phyloP scores from a whole-genome alignment of 768 basidiomycete genomes.

The Lactarius evosmus region DNA sequence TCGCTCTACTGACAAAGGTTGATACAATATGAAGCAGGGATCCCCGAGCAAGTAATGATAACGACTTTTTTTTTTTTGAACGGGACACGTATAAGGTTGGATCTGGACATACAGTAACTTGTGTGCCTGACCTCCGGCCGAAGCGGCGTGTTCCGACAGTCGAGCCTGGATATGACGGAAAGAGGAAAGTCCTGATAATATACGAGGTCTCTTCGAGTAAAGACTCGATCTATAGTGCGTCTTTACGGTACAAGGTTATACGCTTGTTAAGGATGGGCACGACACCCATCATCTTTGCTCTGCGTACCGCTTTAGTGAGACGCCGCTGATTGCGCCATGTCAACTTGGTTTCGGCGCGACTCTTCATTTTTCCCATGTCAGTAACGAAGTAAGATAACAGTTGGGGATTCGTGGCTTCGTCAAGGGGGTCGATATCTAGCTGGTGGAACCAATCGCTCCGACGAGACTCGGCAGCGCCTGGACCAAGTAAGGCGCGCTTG shows the following conservation, averaged over 20 bases:
- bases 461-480: constrained; percentile 51
- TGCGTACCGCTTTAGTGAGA: constrained; percentile 78
- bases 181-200: neutral
- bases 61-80: neutral
- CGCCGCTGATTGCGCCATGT: constrained; percentile 77
- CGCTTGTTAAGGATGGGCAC: constrained; percentile 46
- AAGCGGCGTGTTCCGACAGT: neutral
- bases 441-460: constrained; percentile 67
- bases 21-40: neutral
- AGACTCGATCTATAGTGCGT: constrained; percentile 1
- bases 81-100: constrained; percentile 12
- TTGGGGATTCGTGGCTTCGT: constrained; percentile 57
- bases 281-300: constrained; percentile 90
- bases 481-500: constrained; percentile 49
- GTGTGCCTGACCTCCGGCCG: constrained; percentile 10
- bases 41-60: constrained; percentile 12
- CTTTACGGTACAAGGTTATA: constrained; percentile 6
- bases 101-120: neutral
- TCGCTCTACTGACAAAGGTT: constrained; percentile 3
- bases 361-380: constrained; percentile 77
- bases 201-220: neutral
- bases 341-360: constrained; percentile 64
- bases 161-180: neutral
- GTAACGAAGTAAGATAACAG: constrained; percentile 60
- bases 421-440: constrained; percentile 68